Percentiles rank a stretch among this genome's conserved stretches.
Evolutionary conservation across 1,139 yeast species (phyloP).

Genomic region (Debaryomyces sp.): DNA sequence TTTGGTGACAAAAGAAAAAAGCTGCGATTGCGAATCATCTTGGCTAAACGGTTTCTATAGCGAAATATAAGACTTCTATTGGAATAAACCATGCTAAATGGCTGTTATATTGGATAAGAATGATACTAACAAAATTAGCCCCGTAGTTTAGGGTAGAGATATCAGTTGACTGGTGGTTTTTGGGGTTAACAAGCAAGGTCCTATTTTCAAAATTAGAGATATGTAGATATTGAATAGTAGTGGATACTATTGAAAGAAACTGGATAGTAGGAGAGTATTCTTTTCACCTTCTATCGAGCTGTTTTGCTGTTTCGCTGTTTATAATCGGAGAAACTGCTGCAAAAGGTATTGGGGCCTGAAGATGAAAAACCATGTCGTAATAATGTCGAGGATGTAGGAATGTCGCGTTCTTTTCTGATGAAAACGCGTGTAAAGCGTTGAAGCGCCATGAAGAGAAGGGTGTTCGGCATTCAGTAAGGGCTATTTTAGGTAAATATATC

Average conservation of each 20-base stretch:
- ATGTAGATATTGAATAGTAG: too few relatives aligned
- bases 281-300: too few relatives aligned
- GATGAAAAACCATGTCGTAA: neutral
- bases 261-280: too few relatives aligned
- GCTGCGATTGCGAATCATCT: slow-evolving; percentile 1
- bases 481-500: neutral
- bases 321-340: neutral
- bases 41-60: neutral
- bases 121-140: too few relatives aligned
- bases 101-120: too few relatives aligned
- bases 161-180: neutral
- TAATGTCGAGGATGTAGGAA: neutral
- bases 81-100: neutral
- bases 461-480: neutral
- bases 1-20: neutral
- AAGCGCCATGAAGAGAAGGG: neutral
- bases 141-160: too few relatives aligned
- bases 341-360: neutral
- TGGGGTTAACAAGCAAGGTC: neutral
- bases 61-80: neutral
- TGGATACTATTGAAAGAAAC: too few relatives aligned
- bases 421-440: slow-evolving; percentile 1
- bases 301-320: too few relatives aligned
- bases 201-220: neutral
- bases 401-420: neutral